Evolutionary conservation across 1,139 yeast species (phyloP).

Genomic region (Zygosaccharomyces sapae): DNA sequence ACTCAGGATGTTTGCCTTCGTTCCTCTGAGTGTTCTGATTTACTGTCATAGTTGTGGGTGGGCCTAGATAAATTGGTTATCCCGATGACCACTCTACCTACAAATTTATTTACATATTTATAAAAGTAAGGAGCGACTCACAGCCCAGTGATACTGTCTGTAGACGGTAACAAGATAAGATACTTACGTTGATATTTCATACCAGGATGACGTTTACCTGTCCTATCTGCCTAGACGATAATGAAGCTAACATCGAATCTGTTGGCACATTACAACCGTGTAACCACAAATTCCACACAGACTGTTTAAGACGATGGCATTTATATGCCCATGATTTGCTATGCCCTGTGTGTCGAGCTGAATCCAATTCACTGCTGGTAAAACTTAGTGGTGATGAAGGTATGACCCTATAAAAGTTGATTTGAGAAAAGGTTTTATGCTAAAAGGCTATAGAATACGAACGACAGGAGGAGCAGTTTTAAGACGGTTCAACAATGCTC

Average conservation of each 20-base stretch:
- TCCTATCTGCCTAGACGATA: constrained; percentile 30
- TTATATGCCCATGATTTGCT: constrained; percentile 22
- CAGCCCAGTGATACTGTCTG: not conserved
- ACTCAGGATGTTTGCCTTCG: too few relatives aligned
- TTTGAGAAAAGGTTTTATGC: constrained; percentile 17
- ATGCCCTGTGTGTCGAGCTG: constrained; percentile 32
- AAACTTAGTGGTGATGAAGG: constrained; percentile 1
- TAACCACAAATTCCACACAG: constrained; percentile 28
- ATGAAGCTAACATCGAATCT: constrained; percentile 14
- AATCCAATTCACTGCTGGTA: constrained; percentile 17
- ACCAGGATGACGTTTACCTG: constrained; percentile 14
- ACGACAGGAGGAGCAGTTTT: constrained; percentile 9
- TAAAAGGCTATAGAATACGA: constrained; percentile 12
- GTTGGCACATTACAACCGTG: constrained; percentile 28
- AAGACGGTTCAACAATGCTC: constrained; percentile 7
- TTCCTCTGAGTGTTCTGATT: constrained; percentile 2
- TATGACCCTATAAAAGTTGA: constrained; percentile 12
- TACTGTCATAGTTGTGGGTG: constrained; percentile 1
- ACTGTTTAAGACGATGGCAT: constrained; percentile 35
- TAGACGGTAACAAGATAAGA: not conserved
- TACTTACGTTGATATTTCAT: too few relatives aligned
- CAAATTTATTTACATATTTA: too few relatives aligned
- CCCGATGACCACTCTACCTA: too few relatives aligned
- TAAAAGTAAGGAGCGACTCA: too few relatives aligned
- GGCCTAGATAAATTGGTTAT: not conserved